phyloP scores from a whole-genome alignment of 2,329 filamentous ascomycete species.

The Onygenales sp. region DNA sequence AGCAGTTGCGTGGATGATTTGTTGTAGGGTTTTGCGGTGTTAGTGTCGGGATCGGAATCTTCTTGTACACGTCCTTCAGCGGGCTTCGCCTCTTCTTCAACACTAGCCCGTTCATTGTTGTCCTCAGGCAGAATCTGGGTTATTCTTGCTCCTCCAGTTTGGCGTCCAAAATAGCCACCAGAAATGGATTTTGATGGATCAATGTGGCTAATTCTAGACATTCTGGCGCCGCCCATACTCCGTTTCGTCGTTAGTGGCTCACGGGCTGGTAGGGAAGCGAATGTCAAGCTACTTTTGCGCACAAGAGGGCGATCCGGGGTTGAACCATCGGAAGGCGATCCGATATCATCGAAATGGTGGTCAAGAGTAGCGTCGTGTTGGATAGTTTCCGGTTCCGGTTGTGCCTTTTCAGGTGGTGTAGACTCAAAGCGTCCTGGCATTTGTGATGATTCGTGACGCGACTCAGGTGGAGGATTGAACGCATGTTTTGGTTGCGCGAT shows the following conservation, averaged over 20 bases:
- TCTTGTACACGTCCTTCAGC: conserved; percentile 39
- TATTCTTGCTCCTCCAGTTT: conserved; percentile 52
- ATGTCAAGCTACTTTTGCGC: conserved; percentile 90
- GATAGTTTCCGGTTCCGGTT: conserved; percentile 15
- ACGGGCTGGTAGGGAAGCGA: conserved; percentile 82
- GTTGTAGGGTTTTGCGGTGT: conserved; percentile 54
- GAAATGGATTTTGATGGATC: conserved; percentile 52
- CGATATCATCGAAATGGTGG: conserved; percentile 35
- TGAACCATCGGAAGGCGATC: conserved; percentile 38
- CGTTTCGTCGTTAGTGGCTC: conserved; percentile 80
- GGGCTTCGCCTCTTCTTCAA: conserved; percentile 38
- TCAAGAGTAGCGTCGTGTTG: conserved; percentile 23
- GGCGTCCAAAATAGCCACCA: conserved; percentile 63
- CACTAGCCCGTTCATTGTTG: conserved; percentile 33
- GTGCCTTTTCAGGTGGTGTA: conserved; percentile 5
- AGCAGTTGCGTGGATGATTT: conserved; percentile 91
- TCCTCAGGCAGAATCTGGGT: conserved; percentile 21
- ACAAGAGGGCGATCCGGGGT: conserved; percentile 54
- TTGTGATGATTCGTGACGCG: background rate
- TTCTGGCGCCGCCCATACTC: conserved; percentile 60
- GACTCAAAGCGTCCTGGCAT: background rate
- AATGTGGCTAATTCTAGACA: conserved; percentile 68
- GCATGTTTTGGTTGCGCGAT: background rate
- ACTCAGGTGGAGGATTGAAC: background rate
- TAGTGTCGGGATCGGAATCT: conserved; percentile 41